Evolutionary conservation across 2,329 filamentous ascomycete genomes (phyloP).

Genomic region (Knufia fluminis): DNA sequence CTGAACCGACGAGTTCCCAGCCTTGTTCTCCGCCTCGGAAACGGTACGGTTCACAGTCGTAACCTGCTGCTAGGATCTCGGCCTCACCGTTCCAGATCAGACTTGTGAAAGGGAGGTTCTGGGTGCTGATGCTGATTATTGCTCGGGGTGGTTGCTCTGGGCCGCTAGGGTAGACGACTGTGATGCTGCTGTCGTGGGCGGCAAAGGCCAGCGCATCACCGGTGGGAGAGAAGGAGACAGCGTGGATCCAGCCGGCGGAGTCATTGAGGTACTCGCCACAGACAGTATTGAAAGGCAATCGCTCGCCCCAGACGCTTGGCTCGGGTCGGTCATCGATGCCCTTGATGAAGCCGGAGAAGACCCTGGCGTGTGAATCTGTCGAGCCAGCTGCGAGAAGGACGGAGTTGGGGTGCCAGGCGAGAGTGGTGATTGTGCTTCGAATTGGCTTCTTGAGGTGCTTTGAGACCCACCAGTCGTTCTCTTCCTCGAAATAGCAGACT

Average conservation of each 20-base stretch:
- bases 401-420: constrained; percentile 96
- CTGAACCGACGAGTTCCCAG: constrained; percentile 73
- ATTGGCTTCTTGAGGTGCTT: constrained; percentile 99
- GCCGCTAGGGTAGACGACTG: constrained; percentile 85
- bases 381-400: constrained; percentile 89
- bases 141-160: constrained; percentile 84
- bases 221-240: constrained; percentile 82
- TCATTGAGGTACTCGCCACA: constrained; percentile 95
- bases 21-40: constrained; percentile 69
- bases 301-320: constrained; percentile 84
- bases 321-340: constrained; percentile 80
- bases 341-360: constrained; percentile 95
- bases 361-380: constrained; percentile 92
- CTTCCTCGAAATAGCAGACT: constrained; percentile 96
- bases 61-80: constrained; percentile 86
- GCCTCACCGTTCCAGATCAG: constrained; percentile 85
- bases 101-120: constrained; percentile 84
- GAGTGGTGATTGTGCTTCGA: constrained; percentile 87
- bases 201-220: constrained; percentile 91
- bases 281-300: constrained; percentile 94
- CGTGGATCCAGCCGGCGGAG: constrained; percentile 93
- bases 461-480: constrained; percentile 99
- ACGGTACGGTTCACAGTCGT: constrained; percentile 75
- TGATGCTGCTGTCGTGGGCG: constrained; percentile 92
- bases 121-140: constrained; percentile 82